Base-by-base conservation (phyloP, 495 filamentous ascomycete species). In the Entonaema liquescens region DNA sequence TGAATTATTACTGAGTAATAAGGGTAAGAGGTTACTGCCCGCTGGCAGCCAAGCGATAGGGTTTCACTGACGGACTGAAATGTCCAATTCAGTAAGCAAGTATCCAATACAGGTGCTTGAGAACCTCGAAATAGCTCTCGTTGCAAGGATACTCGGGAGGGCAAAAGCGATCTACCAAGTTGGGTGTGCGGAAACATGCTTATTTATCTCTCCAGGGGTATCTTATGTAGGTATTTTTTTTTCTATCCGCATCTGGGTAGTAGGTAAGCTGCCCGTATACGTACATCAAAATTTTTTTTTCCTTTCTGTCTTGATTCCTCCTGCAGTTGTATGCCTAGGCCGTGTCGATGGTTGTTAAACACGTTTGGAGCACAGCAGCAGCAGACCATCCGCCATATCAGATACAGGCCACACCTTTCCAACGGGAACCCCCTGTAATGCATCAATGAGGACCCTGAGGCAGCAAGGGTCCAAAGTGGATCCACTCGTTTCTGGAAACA, bases 21-120 rank as follows among this genome's bases (percentile, higher is more conserved):
- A 53, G 13, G 19, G 50, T 1, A 28, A 54, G 53, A 54, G 40
- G 50, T 57, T 52, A 62, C 70, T 73, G 52, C 62, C 70, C 70
- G 65, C 70, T 73, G 70, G 70, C 65, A 73, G 70, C 28, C 26
- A 62, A 73, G 70, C 70, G 70, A 73, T 15, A 23, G 35, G 29
- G 50, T 47, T 57, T 73, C 49, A 69, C 70, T 66, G 65, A 69
- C 49, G 62, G 65, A 63, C 70, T 19, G 44, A 12, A 49, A 62
- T 68, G 70, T 65, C 70, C 65, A 59, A 62, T 25, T 21, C 65
- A 58, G 70, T 53, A 52, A 55, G 56, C 13, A 47, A 68, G 28
- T 33, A 17, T 35, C 53, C 9, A 29, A 62, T n/a, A 33, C 29
- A 59, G 33, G 54, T 33, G 62, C 19, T n/a, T 40, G 23, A 59